phyloP scores from a whole-genome alignment of 495 filamentous ascomycete genomes.

The Podospora didyma region DNA sequence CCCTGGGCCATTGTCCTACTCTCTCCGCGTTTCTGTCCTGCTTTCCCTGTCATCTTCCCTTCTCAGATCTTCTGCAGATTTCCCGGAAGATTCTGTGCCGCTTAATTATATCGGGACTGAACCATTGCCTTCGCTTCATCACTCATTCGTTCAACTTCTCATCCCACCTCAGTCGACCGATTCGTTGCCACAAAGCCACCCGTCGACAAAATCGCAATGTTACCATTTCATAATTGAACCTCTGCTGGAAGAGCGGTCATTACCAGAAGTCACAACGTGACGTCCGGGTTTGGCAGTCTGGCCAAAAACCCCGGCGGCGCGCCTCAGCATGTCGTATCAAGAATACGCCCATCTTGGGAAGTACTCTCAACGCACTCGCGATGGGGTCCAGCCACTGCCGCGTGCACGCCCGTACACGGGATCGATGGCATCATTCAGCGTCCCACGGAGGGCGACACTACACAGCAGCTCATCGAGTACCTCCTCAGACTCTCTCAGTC shows the following conservation, averaged over 20 bases:
- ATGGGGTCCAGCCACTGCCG: background rate
- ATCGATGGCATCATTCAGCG: conserved; percentile 16
- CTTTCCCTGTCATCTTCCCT: background rate
- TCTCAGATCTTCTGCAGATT: background rate
- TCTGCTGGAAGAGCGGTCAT: background rate
- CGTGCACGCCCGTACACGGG: conserved; percentile 15
- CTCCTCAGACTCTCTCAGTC: conserved; percentile 16
- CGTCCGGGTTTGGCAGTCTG: background rate
- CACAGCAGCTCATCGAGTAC: conserved; percentile 17
- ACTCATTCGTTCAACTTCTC: background rate
- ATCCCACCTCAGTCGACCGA: background rate
- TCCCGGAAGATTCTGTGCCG: conserved; percentile 7
- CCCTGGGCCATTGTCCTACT: background rate
- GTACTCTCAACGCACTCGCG: conserved; percentile 4
- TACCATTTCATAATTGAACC: background rate
- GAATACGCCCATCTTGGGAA: conserved; percentile 19
- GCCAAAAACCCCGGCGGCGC: background rate
- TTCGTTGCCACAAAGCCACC: background rate
- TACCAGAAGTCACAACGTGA: background rate
- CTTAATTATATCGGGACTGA: conserved; percentile 3
- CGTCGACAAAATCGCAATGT: background rate
- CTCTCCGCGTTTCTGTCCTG: conserved; percentile 2
- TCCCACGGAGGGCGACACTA: conserved; percentile 12
- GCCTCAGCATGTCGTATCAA: conserved; percentile 17
- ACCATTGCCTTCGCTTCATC: background rate